These are phyloP conservation scores for Amaranthus palmeri DNA, from an alignment of 148 eudicot genomes.

Conservation along the genomic window DNA sequence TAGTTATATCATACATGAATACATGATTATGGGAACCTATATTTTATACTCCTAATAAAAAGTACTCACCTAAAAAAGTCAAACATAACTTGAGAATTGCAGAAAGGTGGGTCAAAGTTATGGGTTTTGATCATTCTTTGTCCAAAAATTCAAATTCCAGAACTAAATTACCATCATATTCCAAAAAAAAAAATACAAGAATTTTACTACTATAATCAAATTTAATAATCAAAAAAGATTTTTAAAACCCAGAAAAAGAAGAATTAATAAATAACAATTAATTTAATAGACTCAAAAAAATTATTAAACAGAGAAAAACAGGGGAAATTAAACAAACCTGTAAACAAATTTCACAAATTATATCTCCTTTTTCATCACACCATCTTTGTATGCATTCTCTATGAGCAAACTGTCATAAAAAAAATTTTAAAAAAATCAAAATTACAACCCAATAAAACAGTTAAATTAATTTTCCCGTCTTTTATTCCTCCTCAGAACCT, in stretches of 20 bases:
- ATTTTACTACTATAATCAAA: too few species aligned
- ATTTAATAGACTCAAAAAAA: not conserved
- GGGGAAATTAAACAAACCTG: slow-evolving; percentile 50
- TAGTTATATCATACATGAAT: too few species aligned
- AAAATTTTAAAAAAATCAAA: not conserved
- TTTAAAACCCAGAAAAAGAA: not conserved
- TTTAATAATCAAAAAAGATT: not conserved
- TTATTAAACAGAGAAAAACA: slow-evolving; percentile 12
- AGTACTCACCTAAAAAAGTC: not conserved
- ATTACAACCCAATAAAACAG: not conserved
- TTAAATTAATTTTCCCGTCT: not conserved
- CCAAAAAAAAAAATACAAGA: not conserved
- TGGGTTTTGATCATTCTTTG: slow-evolving; percentile 13
- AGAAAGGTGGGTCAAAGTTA: slow-evolving; percentile 4
- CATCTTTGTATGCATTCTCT: slow-evolving; percentile 98
- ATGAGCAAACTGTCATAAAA: slow-evolving; percentile 65
- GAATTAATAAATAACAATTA: not conserved
- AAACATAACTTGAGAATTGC: too few species aligned
- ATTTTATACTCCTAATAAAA: not conserved
- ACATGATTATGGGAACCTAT: not conserved
- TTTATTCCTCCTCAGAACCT: too few species aligned
- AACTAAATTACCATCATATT: not conserved
- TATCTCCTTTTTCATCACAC: slow-evolving; percentile 95
- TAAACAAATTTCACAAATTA: slow-evolving; percentile 83
- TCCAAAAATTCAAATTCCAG: not conserved